Evolutionary conservation across 176 grass and related monocot genomes (phyloP), one percentile per base, ranked within the genome.

Genomic region (Aechmea fasciata): DNA sequence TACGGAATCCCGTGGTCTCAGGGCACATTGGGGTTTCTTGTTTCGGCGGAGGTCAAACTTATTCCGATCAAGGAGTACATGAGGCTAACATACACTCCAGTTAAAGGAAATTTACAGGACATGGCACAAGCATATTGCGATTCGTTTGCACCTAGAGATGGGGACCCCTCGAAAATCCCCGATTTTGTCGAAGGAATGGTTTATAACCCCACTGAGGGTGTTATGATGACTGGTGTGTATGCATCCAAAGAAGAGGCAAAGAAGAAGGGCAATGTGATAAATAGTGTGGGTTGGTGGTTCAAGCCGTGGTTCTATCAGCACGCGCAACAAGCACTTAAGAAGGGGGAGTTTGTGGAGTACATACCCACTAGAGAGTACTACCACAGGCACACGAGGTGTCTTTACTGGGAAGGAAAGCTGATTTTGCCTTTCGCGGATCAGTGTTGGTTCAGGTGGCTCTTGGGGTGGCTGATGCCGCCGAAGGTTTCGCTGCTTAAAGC

Each of bases 301-400:
- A 99, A 99, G 80, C 71, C 82, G 14, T 99, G 90, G 94, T 99
- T 99, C 61, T 99, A 99, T 71, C 90, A 99, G 87, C 82, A 90
- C 52, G 90, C 94, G 22, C 87, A 99, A 77, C 82, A 71, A 1
- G 87, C 90, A 0, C 84, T 99, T 9, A 85, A 75, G 47, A 93
- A n/a, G 83, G 94, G 94, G 10, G 82, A 99, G 69, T 99, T 99
- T 66, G 90, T 88, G 78, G 95, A 99, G 72, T 99, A 94, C 78
- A 93, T 94, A 57, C 95, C 90, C 0, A 99, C 87, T 13, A 90
- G 95, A 69, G 69, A 99, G 47, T 99, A 93, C 72, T 94, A 99
- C 78, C 90, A 99, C 50, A 82, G 95, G 49, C 95, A 99, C 77
- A 99, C 95, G 28, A 73, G 95, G n/a, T 86, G 82, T 52, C 64